Conservation (phyloP, 495 filamentous ascomycete genomes). For the Neurospora sp. region DNA sequence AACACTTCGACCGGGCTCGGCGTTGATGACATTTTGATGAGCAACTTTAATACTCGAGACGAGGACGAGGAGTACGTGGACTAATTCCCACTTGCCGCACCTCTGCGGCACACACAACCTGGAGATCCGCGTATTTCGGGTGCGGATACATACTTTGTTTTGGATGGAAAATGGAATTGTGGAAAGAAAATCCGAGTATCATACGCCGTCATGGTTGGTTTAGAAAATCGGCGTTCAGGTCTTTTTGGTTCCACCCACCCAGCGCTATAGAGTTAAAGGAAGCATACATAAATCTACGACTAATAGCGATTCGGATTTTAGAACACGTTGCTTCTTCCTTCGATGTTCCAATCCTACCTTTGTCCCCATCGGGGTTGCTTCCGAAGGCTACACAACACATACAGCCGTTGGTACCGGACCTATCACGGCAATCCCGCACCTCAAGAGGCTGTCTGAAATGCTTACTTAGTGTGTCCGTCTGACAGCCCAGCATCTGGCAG, state of each 20-base stretch:
- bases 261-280: background rate
- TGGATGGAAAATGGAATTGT: background rate
- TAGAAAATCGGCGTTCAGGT: background rate
- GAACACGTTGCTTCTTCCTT: background rate
- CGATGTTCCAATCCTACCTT: background rate
- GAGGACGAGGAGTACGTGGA: slow-evolving; percentile 28
- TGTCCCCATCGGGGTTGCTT: background rate
- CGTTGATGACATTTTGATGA: slow-evolving; percentile 34
- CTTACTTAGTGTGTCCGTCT: background rate
- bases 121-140: background rate
- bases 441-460: background rate
- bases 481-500: background rate
- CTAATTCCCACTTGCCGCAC: background rate
- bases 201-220: background rate
- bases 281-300: background rate
- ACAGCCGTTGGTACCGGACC: background rate
- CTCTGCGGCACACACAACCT: background rate
- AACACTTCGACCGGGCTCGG: slow-evolving; percentile 26
- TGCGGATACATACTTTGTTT: background rate
- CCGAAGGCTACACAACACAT: background rate
- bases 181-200: background rate
- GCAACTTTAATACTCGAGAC: slow-evolving; percentile 29
- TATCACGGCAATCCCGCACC: background rate
- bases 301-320: background rate
- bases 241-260: background rate